Base-by-base conservation (phyloP, 1,284 basidiomycete species). In the Heterobasidion parviporum region DNA sequence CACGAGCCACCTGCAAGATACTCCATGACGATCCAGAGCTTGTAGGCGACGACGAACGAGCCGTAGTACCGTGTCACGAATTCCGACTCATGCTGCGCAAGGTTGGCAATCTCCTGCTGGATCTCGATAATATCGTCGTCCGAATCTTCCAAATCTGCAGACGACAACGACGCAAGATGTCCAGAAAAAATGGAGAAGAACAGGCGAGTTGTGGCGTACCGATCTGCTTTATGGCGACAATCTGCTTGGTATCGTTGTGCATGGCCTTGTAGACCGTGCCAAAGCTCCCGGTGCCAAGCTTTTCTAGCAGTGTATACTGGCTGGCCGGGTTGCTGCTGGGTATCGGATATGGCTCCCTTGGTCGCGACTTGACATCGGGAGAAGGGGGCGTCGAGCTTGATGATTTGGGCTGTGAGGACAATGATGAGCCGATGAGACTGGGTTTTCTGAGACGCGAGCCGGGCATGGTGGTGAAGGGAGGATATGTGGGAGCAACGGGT, bases 11-110 rank as follows among this genome's bases (percentile, higher is more conserved):
- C 97, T 0, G 94, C 94, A 53, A 98, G 87, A 70, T 94, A 98
- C 71, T 99, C 96, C 97, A 99, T 99, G 66, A 99, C 80, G 67
- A 99, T 99, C 97, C 97, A 99, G 16, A 99, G 79, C 70, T 98
- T 97, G 78, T 96, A 98, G 14, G 92, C 87, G 61, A 92, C 87
- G 59, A 99, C 92, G 70, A 99, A 99, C 55, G 93, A 95, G 53
- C 94, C 96, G 65, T 97, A 98, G 72, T 98, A 99, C 50, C 88
- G 80, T 41, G 96, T 99, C 56, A 99, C 93, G 69, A 92, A 93
- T 71, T 95, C 91, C 8, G 94, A 97, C 68, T 95, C 93, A 74
- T 94, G 97, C 64, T 94, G 92, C 0, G 95, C 92, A 35, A 99
- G 79, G 69, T 92, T 96, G 12, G 93, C 87, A 62, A 99, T 98